Conservation (phyloP, 192 early-diverging fungal genomes). For the Phlyctochytrium planicorne region DNA sequence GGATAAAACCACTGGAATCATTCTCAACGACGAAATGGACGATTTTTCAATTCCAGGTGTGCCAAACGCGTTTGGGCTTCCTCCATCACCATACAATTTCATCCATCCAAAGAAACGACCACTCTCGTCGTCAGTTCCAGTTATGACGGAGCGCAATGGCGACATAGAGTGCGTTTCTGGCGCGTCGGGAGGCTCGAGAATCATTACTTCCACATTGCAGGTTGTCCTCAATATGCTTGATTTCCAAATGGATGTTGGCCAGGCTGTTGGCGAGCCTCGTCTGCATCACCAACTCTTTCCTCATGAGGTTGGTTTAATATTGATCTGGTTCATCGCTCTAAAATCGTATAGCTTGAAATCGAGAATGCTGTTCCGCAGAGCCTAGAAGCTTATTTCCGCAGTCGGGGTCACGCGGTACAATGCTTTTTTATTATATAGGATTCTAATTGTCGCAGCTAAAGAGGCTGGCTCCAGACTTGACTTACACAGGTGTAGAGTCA, state of each 20-base stretch:
- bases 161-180: conserved; percentile 73
- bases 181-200: conserved; percentile 79
- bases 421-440: neutral
- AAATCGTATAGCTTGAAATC: conserved; percentile 11
- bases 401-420: conserved; percentile 29
- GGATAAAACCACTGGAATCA: conserved; percentile 82
- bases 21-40: conserved; percentile 95
- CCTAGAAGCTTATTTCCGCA: conserved; percentile 8
- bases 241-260: conserved; percentile 60
- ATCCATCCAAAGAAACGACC: conserved; percentile 82
- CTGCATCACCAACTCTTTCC: conserved; percentile 93
- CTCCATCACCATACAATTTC: conserved; percentile 84
- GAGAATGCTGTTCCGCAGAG: conserved; percentile 22
- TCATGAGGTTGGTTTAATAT: conserved; percentile 52
- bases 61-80: conserved; percentile 68
- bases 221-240: conserved; percentile 74
- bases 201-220: conserved; percentile 75
- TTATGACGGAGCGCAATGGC: conserved; percentile 65
- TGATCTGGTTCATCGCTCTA: neutral
- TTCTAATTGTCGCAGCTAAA: neutral
- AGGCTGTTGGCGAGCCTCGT: conserved; percentile 72
- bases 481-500: conserved; percentile 34
- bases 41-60: conserved; percentile 73
- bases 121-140: conserved; percentile 65
- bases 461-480: conserved; percentile 20